Evolutionary conservation across 129 eudicot species (phyloP), one percentile per base, ranked within the genome.

Genomic region (Helianthus tuberosus): DNA sequence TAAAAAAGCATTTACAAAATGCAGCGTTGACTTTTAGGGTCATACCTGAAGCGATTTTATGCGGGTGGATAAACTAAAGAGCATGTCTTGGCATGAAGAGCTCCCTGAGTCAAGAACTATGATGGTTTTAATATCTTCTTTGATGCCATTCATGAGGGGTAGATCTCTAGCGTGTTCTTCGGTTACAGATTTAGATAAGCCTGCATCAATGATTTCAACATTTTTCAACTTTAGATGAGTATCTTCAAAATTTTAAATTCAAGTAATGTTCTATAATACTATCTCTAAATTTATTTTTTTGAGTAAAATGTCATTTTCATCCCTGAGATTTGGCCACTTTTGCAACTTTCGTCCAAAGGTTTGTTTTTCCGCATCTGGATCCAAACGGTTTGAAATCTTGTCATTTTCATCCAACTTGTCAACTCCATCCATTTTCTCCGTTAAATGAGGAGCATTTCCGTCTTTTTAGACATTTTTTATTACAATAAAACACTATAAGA

Each of bases 61-160:
- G 6, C 98, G 88, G 29, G 87, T 71, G 59, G 86, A 62, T 41
- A 94, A 82, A 71, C 66, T 81, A 49, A 27, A 65, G 36, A 90
- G 92, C 64, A 82, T 91, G 16, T 94, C 98, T 81, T 83, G 91
- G 63, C 77, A 76, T 69, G 68, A 82, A 44, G 88, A 82, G 84
- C 87, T 88, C 54, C 89, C 96, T 0, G 93, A 64, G 64, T 90
- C 91, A 3, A 94, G 84, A 27, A 89, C 98, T 64, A 89, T 88
- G 16, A 90, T 81, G 54, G 92, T 83, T 80, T 94, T 94, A 53
- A 94, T 86, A 74, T 89, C 88, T 84, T 94, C 98, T 73, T 94
- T 90, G 73, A 94, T 94, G 58, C 98, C 98, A 76, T 94, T 94
- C 96, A 94, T 90, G 64, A 94, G 81, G 43, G 98, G 98, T 12